Evolutionary conservation across 31 red algal species (phyloP), one percentile per base, ranked within the genome.

Genomic region (Odonthalia washingtoniensis): DNA sequence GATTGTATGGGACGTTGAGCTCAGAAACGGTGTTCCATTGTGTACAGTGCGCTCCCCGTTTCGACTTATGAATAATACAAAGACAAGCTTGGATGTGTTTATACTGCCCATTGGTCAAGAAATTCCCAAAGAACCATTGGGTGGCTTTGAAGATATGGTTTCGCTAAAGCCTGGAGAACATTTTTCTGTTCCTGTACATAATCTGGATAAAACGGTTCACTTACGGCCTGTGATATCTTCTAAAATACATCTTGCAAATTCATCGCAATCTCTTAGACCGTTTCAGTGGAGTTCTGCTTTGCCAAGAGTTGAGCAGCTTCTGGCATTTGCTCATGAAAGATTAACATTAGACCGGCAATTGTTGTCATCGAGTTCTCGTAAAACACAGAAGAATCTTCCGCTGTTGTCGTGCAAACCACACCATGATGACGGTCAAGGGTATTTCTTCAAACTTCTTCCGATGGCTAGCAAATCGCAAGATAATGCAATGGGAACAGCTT

Each of bases 11-110:
- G 90, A 92, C 45, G 89, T 96, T 42, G 66, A 86, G 88, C 89
- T 96, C 88, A 80, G 35, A 16, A 91, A 92, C 64, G 94, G 94
- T 24, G 89, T 96, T 62, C 94, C 89, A 2, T 37, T 96, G 34
- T 83, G 94, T 40, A 96, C 85, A 14, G 3, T 96, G 37, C 80
- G 94, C 34, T 96, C 94, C 0, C 61, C 76, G 36, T 79, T 89
- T 40, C 84, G 83, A n/a, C n/a, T 96, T 64, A 14, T 90, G 40
- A 96, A 96, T 79, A 44, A 83, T 0, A 93, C 94, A 65, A 76
- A 84, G 53, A 78, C 62, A 32, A 5, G 77, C 0, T 61, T 96
- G 44, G 85, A 90, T 42, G 18, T 96, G 12, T 30, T 72, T 36
- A 72, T 83, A 74, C 73, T 4, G 43, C 38, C 17, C 3, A 76